phyloP scores from a whole-genome alignment of 2,329 filamentous ascomycete genomes.

The Aureobasidium mangrovei region DNA sequence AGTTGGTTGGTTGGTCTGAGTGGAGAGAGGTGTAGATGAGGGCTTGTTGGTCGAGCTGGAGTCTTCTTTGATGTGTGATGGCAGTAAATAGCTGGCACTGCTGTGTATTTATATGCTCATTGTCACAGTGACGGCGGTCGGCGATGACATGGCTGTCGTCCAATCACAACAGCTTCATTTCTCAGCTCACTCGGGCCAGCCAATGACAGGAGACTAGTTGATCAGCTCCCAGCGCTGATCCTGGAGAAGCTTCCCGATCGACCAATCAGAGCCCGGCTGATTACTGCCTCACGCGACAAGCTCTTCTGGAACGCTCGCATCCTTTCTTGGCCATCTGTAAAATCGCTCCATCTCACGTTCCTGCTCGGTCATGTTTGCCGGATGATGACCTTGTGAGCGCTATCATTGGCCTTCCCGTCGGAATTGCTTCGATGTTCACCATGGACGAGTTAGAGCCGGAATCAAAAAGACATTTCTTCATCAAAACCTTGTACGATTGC shows the following conservation, averaged over 20 bases:
- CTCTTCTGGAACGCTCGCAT: neutral
- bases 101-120: neutral
- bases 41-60: neutral
- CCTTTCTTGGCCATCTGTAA: neutral
- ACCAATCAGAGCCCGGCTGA: neutral
- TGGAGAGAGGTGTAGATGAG: neutral
- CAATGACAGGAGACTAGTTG: neutral
- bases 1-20: neutral
- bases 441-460: no score
- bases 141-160: constrained; percentile 1
- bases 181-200: neutral
- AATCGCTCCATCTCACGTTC: neutral
- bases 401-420: neutral
- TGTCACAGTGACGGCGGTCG: neutral
- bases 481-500: no score
- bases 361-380: neutral
- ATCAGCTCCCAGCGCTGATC: neutral
- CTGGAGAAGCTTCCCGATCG: neutral
- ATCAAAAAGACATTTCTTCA: no score
- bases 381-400: neutral
- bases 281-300: constrained; percentile 9
- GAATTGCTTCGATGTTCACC: neutral
- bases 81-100: neutral
- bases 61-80: neutral
- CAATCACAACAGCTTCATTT: constrained; percentile 7